Evolutionary conservation across 805 yeast species (phyloP).

Genomic region (Metschnikowia kunwiensis): DNA sequence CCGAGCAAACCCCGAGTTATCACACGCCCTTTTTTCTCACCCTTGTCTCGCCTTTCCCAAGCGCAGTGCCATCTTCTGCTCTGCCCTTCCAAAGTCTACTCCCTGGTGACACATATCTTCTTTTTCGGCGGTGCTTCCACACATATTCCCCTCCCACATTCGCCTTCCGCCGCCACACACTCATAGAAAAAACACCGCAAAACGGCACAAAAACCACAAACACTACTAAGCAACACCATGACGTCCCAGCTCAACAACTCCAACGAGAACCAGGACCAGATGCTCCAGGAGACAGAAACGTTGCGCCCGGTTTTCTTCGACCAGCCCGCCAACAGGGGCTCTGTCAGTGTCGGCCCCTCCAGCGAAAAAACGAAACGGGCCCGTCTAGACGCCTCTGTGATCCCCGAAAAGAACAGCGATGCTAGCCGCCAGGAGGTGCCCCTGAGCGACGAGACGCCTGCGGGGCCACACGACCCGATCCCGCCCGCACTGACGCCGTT

Average conservation of each 20-base stretch:
- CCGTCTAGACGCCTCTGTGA: constrained; percentile 18
- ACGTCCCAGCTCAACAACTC: constrained; percentile 31
- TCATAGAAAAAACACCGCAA: neutral
- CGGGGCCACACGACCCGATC: constrained; percentile 11
- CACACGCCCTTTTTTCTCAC: constrained; percentile 5
- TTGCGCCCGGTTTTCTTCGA: constrained; percentile 36
- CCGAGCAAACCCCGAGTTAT: neutral
- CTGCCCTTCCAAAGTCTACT: constrained; percentile 2
- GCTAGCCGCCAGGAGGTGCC: constrained; percentile 13
- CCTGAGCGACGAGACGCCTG: constrained; percentile 6
- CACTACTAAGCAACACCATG: constrained; percentile 15
- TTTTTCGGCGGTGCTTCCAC: no score
- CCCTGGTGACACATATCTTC: no score
- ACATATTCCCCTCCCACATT: neutral
- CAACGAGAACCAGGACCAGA: constrained; percentile 32
- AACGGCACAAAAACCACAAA: neutral
- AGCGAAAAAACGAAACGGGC: constrained; percentile 18
- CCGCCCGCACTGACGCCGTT: constrained; percentile 14
- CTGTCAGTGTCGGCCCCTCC: constrained; percentile 14
- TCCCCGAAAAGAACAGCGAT: constrained; percentile 13
- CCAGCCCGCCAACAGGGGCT: constrained; percentile 18
- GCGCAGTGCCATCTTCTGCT: constrained; percentile 1
- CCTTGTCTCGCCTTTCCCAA: neutral
- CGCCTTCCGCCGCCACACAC: neutral
- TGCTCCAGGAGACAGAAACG: constrained; percentile 28